Conservation (phyloP, 257 asterid species). For the Gentiana macrophylla region DNA sequence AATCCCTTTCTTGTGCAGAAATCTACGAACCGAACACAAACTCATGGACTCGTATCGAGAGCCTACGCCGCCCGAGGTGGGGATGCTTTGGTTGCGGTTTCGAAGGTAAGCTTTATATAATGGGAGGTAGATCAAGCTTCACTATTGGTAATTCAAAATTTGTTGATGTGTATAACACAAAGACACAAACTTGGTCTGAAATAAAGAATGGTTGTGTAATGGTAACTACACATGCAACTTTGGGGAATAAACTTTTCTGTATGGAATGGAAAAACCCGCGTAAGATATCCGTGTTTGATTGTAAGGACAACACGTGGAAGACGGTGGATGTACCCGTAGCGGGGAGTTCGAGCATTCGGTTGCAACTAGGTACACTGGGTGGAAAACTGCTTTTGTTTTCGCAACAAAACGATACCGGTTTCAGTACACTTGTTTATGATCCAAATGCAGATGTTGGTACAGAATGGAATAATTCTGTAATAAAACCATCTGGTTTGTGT, state of each 20-base stretch:
- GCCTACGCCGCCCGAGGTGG: conserved; percentile 58
- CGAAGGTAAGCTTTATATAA: conserved; percentile 56
- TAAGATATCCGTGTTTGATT: conserved; percentile 40
- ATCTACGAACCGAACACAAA: conserved; percentile 49
- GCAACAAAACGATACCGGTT: conserved; percentile 32
- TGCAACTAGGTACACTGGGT: conserved; percentile 48
- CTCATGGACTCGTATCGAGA: conserved; percentile 50
- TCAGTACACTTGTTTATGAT: conserved; percentile 42
- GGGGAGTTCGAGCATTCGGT: conserved; percentile 51
- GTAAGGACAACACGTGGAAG: conserved; percentile 47
- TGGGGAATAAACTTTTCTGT: conserved; percentile 51
- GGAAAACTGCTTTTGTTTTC: conserved; percentile 69
- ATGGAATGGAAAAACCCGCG: conserved; percentile 85
- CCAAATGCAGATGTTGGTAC: conserved; percentile 52
- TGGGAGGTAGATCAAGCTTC: conserved; percentile 84
- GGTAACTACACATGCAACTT: conserved; percentile 67
- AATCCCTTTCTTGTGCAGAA: conserved; percentile 60
- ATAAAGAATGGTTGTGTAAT: conserved; percentile 79
- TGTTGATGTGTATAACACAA: conserved; percentile 52
- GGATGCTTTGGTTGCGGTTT: conserved; percentile 65
- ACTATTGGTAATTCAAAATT: conserved; percentile 62
- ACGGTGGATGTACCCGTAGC: conserved; percentile 48
- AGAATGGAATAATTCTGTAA: conserved; percentile 47
- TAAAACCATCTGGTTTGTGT: conserved; percentile 55
- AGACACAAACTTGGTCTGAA: conserved; percentile 39